These are phyloP conservation scores for Hypoxylon sp. DNA, from an alignment of 2,329 filamentous ascomycete genomes.

Conservation along the genomic window DNA sequence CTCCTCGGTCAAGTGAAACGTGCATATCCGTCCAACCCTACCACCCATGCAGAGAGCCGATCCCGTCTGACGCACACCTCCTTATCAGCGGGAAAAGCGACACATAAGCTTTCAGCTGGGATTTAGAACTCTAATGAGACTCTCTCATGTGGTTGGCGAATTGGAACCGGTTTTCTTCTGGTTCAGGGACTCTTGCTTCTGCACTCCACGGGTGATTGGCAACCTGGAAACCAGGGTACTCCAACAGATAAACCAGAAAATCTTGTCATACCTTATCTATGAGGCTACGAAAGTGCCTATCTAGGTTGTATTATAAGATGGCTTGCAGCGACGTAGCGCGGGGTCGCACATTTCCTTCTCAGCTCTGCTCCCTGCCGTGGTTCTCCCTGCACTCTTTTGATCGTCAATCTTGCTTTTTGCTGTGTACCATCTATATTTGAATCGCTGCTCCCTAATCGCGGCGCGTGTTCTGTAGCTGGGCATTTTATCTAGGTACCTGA, in stretches of 20 bases:
- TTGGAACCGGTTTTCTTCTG: conserved; percentile 19
- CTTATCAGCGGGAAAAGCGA: conserved; percentile 35
- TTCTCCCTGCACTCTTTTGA: conserved; percentile 4
- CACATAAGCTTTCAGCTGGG: conserved; percentile 1
- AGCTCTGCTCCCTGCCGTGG: conserved; percentile 13
- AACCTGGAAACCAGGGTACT: conserved; percentile 12
- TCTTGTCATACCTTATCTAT: conserved; percentile 33
- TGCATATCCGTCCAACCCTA: conserved; percentile 13
- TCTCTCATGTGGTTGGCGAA: conserved; percentile 19
- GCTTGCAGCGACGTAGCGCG: conserved; percentile 29
- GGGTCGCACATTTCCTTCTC: conserved; percentile 14
- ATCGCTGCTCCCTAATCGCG: conserved; percentile 4
- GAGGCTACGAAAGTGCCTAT: not conserved
- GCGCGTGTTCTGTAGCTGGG: not conserved
- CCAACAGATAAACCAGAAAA: conserved; percentile 32
- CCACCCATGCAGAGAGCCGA: conserved; percentile 11
- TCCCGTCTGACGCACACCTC: conserved; percentile 7
- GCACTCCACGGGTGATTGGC: conserved; percentile 34
- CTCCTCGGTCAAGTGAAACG: conserved; percentile 11
- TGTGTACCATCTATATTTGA: conserved; percentile 14
- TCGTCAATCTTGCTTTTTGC: conserved; percentile 6
- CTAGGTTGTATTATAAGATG: conserved; percentile 35
- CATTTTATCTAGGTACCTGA: not conserved
- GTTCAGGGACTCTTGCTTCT: conserved; percentile 17
- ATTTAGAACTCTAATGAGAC: conserved; percentile 8